Percentiles rank a stretch among this genome's conserved stretches.
Evolutionary conservation across 2,329 filamentous ascomycete genomes (phyloP).

Genomic region (Colletotrichum musae): DNA sequence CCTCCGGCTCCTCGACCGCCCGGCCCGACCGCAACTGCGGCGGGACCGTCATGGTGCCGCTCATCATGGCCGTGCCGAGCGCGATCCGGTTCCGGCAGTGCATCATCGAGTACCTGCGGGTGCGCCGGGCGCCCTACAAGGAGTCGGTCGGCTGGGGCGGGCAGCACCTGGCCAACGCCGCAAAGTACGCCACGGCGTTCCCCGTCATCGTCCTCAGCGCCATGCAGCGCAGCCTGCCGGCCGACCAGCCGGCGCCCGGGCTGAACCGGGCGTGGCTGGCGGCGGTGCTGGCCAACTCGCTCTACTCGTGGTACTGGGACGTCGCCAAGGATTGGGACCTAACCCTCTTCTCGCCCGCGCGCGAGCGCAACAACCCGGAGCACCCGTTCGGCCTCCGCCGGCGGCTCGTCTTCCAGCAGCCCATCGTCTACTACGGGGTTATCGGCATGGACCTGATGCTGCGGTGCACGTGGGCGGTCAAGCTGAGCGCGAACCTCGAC

Average conservation of each 20-base stretch:
- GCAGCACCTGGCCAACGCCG: conserved; percentile 91
- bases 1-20: conserved; percentile 80
- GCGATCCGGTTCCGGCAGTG: conserved; percentile 93
- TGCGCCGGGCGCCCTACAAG: conserved; percentile 70
- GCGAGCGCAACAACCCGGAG: conserved; percentile 71
- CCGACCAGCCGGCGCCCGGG: conserved; percentile 53
- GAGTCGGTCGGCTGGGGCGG: conserved; percentile 80
- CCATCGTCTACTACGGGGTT: conserved; percentile 85
- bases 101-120: conserved; percentile 86
- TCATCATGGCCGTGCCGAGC: conserved; percentile 87
- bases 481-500: conserved; percentile 85
- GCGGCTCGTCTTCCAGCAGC: conserved; percentile 79
- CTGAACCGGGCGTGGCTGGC: conserved; percentile 76
- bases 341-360: conserved; percentile 77
- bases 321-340: conserved; percentile 97
- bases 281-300: conserved; percentile 84
- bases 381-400: conserved; percentile 85
- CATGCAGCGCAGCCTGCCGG: conserved; percentile 74
- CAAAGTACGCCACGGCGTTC: conserved; percentile 95
- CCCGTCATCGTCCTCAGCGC: conserved; percentile 89
- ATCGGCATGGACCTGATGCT: conserved; percentile 85
- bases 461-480: conserved; percentile 92
- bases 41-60: conserved; percentile 82
- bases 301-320: conserved; percentile 99
- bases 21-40: conserved; percentile 87